Evolutionary conservation across 2,329 filamentous ascomycete species (phyloP).

Genomic region (Fusarium veterinarium): DNA sequence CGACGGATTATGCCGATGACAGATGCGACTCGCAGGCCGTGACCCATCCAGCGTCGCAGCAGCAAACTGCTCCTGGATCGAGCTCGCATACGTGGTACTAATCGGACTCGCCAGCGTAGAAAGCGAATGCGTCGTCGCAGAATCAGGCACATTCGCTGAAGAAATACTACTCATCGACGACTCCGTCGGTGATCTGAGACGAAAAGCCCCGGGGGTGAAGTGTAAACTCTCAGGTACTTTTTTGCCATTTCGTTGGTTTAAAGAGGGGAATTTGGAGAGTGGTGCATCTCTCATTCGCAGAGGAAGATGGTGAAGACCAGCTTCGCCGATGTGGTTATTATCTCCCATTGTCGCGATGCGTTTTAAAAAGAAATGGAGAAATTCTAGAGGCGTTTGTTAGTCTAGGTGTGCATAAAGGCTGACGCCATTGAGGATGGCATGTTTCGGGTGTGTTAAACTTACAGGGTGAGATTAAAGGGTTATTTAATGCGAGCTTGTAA

Average conservation of each 20-base stretch:
- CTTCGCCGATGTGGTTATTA: conserved; percentile 27
- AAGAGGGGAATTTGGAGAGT: conserved; percentile 33
- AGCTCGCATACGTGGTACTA: conserved; percentile 51
- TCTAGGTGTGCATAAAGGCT: background rate
- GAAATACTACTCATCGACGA: conserved; percentile 54
- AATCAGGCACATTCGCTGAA: conserved; percentile 53
- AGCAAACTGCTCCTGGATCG: conserved; percentile 49
- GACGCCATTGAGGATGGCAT: background rate
- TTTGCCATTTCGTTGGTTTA: conserved; percentile 27
- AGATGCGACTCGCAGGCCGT: conserved; percentile 44
- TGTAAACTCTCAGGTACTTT: conserved; percentile 49
- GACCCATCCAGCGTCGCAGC: conserved; percentile 40
- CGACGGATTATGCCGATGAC: conserved; percentile 50
- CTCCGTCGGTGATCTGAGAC: conserved; percentile 51
- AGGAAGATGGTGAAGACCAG: conserved; percentile 45
- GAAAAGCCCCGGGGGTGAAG: conserved; percentile 43
- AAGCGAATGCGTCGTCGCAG: conserved; percentile 52
- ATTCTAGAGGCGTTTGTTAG: conserved; percentile 9
- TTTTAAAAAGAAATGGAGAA: background rate
- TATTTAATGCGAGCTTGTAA: background rate
- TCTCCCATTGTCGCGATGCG: conserved; percentile 37
- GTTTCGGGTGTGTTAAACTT: conserved; percentile 4
- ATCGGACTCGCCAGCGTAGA: conserved; percentile 52
- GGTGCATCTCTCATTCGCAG: conserved; percentile 34
- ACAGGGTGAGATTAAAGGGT: conserved; percentile 15